Percentiles rank a stretch among this genome's conserved stretches.
These are phyloP conservation scores for Verticillium longisporum DNA, from an alignment of 2,329 filamentous ascomycete genomes.

Conservation along the genomic window DNA sequence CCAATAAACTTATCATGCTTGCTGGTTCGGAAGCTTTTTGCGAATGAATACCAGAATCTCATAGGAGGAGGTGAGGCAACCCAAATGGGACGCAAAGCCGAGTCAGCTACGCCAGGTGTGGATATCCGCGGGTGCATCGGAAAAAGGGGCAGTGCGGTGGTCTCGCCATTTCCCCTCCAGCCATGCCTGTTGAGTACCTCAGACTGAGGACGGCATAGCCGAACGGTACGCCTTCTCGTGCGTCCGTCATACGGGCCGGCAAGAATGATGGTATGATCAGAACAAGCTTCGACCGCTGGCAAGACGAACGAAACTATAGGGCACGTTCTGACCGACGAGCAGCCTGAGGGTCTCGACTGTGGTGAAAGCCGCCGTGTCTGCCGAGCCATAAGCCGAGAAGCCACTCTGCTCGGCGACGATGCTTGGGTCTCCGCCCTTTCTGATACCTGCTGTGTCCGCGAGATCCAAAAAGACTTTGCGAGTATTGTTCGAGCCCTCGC, in stretches of 20 bases:
- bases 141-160: background rate
- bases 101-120: background rate
- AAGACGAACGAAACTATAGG: constrained; percentile 78
- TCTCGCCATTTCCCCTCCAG: background rate
- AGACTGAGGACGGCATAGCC: background rate
- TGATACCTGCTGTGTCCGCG: constrained; percentile 52
- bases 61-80: background rate
- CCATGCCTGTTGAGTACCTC: background rate
- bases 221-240: background rate
- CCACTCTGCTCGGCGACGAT: constrained; percentile 66
- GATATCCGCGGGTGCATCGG: background rate
- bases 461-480: constrained; percentile 76
- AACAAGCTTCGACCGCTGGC: constrained; percentile 49
- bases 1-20: background rate
- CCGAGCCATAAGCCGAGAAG: constrained; percentile 72
- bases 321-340: constrained; percentile 79
- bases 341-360: constrained; percentile 74
- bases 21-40: background rate
- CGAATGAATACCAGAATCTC: background rate
- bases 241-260: background rate
- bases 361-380: constrained; percentile 76
- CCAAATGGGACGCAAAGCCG: background rate
- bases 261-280: constrained; percentile 19
- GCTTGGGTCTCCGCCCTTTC: constrained; percentile 61
- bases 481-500: constrained; percentile 29